These are phyloP conservation scores for Spizellomyces punctatus DNA, from an alignment of 192 early-diverging fungal genomes.

Conservation along the genomic window DNA sequence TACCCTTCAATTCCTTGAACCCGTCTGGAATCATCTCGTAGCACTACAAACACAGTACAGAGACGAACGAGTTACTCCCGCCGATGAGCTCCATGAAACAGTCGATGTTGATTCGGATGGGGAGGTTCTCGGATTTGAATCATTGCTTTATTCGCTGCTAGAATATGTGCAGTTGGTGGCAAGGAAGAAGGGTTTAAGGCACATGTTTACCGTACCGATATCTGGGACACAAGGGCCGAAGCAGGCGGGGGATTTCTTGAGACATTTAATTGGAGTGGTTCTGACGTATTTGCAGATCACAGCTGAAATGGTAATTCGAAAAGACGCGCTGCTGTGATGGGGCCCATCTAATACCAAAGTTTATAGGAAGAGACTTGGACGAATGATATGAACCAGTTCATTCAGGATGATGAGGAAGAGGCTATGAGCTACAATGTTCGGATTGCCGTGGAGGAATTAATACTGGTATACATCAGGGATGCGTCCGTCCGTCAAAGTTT, in stretches of 20 bases:
- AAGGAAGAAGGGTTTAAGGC: slow-evolving; percentile 54
- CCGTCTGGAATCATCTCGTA: slow-evolving; percentile 74
- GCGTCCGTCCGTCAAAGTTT: not conserved
- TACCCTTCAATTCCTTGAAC: slow-evolving; percentile 56
- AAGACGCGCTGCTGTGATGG: not conserved
- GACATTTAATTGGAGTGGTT: slow-evolving; percentile 32
- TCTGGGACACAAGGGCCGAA: not conserved
- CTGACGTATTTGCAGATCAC: slow-evolving; percentile 84
- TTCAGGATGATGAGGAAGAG: slow-evolving; percentile 91
- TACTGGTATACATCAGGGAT: slow-evolving; percentile 45
- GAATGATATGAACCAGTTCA: slow-evolving; percentile 82
- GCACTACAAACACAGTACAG: slow-evolving; percentile 58
- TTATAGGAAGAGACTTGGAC: slow-evolving; percentile 75
- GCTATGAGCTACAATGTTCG: slow-evolving; percentile 84
- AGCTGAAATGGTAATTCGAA: slow-evolving; percentile 53
- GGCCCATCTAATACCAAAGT: not conserved
- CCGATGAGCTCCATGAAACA: slow-evolving; percentile 4
- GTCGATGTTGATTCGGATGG: slow-evolving; percentile 67
- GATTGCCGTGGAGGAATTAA: slow-evolving; percentile 76
- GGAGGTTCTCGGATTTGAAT: slow-evolving; percentile 66
- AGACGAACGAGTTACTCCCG: slow-evolving; percentile 46
- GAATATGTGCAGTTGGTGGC: slow-evolving; percentile 67
- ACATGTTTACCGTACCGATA: slow-evolving; percentile 47
- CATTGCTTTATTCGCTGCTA: slow-evolving; percentile 66
- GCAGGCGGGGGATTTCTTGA: slow-evolving; percentile 7